Evolutionary conservation across 2,329 filamentous ascomycete genomes (phyloP).

Genomic region (Hyphodiscus sp.): DNA sequence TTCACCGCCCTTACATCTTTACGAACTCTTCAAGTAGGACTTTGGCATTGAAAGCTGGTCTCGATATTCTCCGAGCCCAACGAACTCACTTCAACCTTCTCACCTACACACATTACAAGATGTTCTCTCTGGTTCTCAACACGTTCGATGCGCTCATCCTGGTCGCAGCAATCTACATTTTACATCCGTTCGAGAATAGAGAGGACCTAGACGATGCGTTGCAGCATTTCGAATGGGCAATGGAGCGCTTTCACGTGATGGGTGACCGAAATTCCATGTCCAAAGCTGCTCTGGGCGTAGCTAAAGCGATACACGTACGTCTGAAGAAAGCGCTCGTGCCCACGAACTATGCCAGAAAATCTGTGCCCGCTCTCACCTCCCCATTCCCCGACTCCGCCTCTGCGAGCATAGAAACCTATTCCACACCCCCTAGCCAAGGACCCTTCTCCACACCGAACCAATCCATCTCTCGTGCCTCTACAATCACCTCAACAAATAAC

Average conservation of each 20-base stretch:
- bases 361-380: background rate
- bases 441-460: conserved; percentile 1
- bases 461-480: background rate
- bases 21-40: conserved; percentile 46
- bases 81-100: conserved; percentile 43
- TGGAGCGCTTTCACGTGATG: conserved; percentile 53
- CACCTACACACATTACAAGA: conserved; percentile 45
- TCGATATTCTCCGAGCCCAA: conserved; percentile 51
- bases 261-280: conserved; percentile 47
- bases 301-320: conserved; percentile 48
- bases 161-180: conserved; percentile 53
- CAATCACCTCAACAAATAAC: background rate
- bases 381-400: background rate
- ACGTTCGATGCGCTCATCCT: conserved; percentile 59
- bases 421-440: background rate
- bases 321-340: conserved; percentile 39
- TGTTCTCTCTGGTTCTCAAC: conserved; percentile 52
- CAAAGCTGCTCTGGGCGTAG: conserved; percentile 46
- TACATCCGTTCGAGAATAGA: conserved; percentile 50
- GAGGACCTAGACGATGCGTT: conserved; percentile 41
- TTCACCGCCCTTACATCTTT: conserved; percentile 58
- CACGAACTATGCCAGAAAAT: background rate
- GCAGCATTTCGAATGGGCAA: conserved; percentile 53
- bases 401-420: background rate
- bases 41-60: conserved; percentile 48